phyloP scores from a whole-genome alignment of 2,329 filamentous ascomycete species.

The Alternaria panax region DNA sequence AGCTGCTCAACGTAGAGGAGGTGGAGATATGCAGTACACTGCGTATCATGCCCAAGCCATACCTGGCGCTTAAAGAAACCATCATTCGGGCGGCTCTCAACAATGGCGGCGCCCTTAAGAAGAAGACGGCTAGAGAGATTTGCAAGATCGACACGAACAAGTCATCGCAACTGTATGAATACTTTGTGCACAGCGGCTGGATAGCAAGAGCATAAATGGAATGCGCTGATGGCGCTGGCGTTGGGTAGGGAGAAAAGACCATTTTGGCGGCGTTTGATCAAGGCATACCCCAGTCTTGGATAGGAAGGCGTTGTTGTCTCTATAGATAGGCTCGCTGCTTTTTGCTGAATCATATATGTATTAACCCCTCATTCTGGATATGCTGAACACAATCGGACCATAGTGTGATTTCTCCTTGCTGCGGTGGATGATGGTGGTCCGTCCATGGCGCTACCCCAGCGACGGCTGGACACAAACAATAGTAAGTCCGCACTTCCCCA shows the following conservation, averaged over 20 bases:
- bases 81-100: slow-evolving; percentile 91
- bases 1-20: slow-evolving; percentile 85
- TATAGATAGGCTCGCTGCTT: neutral
- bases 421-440: slow-evolving; percentile 4
- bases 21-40: slow-evolving; percentile 84
- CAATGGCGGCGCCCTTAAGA: slow-evolving; percentile 86
- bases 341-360: slow-evolving; percentile 14
- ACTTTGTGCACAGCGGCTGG: slow-evolving; percentile 93
- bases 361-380: neutral
- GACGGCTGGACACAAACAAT: slow-evolving; percentile 28
- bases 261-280: slow-evolving; percentile 17
- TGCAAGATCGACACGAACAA: slow-evolving; percentile 85
- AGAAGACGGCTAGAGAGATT: slow-evolving; percentile 90
- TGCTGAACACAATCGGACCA: neutral
- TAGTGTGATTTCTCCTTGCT: neutral
- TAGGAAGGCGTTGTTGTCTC: slow-evolving; percentile 13
- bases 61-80: slow-evolving; percentile 91
- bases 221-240: slow-evolving; percentile 10
- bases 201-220: slow-evolving; percentile 76
- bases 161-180: slow-evolving; percentile 87
- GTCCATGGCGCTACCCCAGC: slow-evolving; percentile 17
- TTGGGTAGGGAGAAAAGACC: neutral
- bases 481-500: slow-evolving; percentile 19
- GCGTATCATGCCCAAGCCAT: slow-evolving; percentile 90
- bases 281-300: slow-evolving; percentile 30